Conservation (phyloP, 2,329 filamentous ascomycete genomes). For the Penicillium sp. region DNA sequence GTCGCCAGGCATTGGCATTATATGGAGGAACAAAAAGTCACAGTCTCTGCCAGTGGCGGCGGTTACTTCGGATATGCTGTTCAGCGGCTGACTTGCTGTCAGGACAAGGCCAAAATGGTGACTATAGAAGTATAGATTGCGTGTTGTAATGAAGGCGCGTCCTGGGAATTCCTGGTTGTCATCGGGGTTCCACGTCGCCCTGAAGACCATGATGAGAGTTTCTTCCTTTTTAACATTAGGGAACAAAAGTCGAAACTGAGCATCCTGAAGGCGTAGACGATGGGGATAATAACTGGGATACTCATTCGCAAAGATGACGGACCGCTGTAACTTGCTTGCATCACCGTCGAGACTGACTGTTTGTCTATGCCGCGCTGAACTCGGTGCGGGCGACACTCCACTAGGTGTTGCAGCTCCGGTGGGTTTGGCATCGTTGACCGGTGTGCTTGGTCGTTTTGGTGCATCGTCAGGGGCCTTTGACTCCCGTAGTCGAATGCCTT, state of each 20-base stretch:
- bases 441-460: slow-evolving; percentile 20
- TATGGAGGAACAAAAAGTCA: slow-evolving; percentile 86
- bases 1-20: slow-evolving; percentile 60
- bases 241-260: slow-evolving; percentile 90
- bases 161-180: slow-evolving; percentile 75
- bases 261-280: slow-evolving; percentile 79
- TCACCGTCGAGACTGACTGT: slow-evolving; percentile 54
- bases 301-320: slow-evolving; percentile 44
- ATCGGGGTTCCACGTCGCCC: slow-evolving; percentile 80
- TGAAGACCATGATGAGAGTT: slow-evolving; percentile 84
- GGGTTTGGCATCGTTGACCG: slow-evolving; percentile 25
- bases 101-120: slow-evolving; percentile 88
- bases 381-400: slow-evolving; percentile 22
- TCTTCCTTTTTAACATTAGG: slow-evolving; percentile 73
- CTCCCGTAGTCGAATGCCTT: slow-evolving; percentile 42
- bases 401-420: slow-evolving; percentile 19
- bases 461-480: slow-evolving; percentile 20
- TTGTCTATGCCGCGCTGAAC: slow-evolving; percentile 48
- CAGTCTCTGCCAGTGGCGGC: slow-evolving; percentile 85
- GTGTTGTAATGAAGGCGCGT: slow-evolving; percentile 80
- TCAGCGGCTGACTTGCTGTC: slow-evolving; percentile 71
- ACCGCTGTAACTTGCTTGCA: slow-evolving; percentile 31
- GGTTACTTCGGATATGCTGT: slow-evolving; percentile 80
- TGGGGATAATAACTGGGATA: slow-evolving; percentile 74
- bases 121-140: slow-evolving; percentile 93